A percentile compares a stretch with the other conserved stretches of the same genome.
Evolutionary conservation across 2,329 filamentous ascomycete species (phyloP).

Genomic region (Colletotrichum sp.): DNA sequence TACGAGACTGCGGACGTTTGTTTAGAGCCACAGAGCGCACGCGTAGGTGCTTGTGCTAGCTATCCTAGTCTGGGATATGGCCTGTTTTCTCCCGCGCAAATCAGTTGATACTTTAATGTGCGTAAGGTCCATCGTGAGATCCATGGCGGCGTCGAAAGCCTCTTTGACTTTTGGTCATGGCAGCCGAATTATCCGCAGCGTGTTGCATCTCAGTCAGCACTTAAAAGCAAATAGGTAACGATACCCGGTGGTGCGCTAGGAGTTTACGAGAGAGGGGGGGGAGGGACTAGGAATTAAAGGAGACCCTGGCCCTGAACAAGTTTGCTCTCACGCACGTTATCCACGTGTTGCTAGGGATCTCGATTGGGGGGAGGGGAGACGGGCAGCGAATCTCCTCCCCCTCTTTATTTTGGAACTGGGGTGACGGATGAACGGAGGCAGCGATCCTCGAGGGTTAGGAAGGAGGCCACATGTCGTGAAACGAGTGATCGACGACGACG

Average conservation of each 20-base stretch:
- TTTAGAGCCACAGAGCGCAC: background rate
- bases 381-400: background rate
- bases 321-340: background rate
- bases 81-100: background rate
- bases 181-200: background rate
- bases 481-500: background rate
- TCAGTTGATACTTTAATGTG: background rate
- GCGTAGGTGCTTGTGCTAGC: background rate
- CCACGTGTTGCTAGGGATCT: background rate
- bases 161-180: background rate
- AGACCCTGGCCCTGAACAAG: background rate
- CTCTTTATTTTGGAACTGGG: background rate
- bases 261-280: background rate
- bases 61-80: background rate
- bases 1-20: background rate
- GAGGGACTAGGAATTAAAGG: background rate
- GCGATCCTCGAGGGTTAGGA: background rate
- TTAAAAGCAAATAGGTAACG: background rate
- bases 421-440: background rate
- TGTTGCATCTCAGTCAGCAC: background rate
- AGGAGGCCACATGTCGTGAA: background rate
- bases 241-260: background rate
- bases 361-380: background rate
- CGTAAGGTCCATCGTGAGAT: background rate
- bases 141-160: background rate